Percentiles rank a stretch among this genome's conserved stretches.
These are phyloP conservation scores for Boletellus deceptivus DNA, from an alignment of 1,284 basidiomycete species.

Conservation along the genomic window DNA sequence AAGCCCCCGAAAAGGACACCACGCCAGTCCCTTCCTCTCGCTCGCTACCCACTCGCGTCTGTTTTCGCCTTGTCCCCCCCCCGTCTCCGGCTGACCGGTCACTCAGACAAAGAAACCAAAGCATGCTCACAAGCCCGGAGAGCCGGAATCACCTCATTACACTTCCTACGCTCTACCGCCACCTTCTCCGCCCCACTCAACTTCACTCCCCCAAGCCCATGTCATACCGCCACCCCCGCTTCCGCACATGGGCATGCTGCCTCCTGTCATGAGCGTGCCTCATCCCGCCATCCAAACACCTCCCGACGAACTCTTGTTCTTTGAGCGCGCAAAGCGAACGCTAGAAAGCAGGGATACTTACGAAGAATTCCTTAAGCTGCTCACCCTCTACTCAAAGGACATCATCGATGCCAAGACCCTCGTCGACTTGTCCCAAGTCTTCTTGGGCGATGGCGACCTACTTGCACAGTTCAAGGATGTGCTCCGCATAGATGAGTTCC, in stretches of 20 bases:
- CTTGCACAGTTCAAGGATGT: conserved; percentile 86
- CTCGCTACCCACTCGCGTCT: conserved; percentile 40
- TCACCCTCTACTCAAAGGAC: conserved; percentile 82
- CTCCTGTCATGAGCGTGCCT: conserved; percentile 26
- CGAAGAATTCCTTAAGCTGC: conserved; percentile 81
- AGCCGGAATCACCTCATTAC: conserved; percentile 56
- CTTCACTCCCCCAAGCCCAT: conserved; percentile 36
- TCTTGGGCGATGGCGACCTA: conserved; percentile 81
- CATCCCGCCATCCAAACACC: conserved; percentile 39
- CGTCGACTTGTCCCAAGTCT: conserved; percentile 76
- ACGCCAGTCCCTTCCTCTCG: conserved; percentile 54
- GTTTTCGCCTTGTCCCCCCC: conserved; percentile 6
- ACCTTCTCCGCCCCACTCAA: conserved; percentile 35
- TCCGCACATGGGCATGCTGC: conserved; percentile 34
- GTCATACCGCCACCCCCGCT: conserved; percentile 30
- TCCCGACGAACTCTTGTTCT: conserved; percentile 90
- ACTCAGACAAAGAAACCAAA: conserved; percentile 57
- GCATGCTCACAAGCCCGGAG: conserved; percentile 52
- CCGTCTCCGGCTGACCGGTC: conserved; percentile 6
- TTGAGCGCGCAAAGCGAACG: conserved; percentile 84
- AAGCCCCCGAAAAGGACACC: conserved; percentile 54
- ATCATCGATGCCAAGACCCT: conserved; percentile 87
- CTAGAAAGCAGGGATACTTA: conserved; percentile 75
- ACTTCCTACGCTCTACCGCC: conserved; percentile 49
- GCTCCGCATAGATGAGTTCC: conserved; percentile 73